Evolutionary conservation across 192 early-diverging fungal genomes (phyloP).

Genomic region (Backusella tuberculispora): DNA sequence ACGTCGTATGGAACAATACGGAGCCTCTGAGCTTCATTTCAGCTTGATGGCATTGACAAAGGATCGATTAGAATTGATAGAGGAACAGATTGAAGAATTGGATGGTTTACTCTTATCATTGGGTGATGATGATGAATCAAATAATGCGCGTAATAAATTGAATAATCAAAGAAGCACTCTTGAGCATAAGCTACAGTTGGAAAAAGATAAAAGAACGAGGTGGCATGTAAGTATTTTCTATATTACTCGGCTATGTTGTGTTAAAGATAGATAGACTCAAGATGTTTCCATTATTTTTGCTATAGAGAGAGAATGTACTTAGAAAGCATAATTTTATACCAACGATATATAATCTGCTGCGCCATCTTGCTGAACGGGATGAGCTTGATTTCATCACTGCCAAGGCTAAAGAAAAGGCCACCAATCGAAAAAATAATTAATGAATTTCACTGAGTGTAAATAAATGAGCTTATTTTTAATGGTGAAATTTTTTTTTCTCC

Average conservation of each 20-base stretch:
- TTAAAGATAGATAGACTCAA: background rate
- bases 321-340: slow-evolving; percentile 82
- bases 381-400: slow-evolving; percentile 53
- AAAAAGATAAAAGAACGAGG: slow-evolving; percentile 62
- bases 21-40: slow-evolving; percentile 70
- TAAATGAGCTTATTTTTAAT: background rate
- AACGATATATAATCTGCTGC: slow-evolving; percentile 66
- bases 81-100: slow-evolving; percentile 54
- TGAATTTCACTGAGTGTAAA: background rate
- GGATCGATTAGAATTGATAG: slow-evolving; percentile 60
- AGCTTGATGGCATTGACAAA: slow-evolving; percentile 81
- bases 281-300: slow-evolving; percentile 2
- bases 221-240: slow-evolving; percentile 48
- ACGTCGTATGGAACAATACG: slow-evolving; percentile 66
- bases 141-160: slow-evolving; percentile 46
- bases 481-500: too few relatives aligned
- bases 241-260: background rate
- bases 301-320: slow-evolving; percentile 66
- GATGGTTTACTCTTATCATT: slow-evolving; percentile 42
- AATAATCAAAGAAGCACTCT: slow-evolving; percentile 55
- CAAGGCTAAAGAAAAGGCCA: slow-evolving; percentile 50
- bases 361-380: slow-evolving; percentile 60
- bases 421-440: slow-evolving; percentile 11
- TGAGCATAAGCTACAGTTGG: slow-evolving; percentile 57
- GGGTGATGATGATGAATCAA: slow-evolving; percentile 35